These are phyloP conservation scores for Hamigera avellanea DNA, from an alignment of 495 filamentous ascomycete species.

Conservation along the genomic window DNA sequence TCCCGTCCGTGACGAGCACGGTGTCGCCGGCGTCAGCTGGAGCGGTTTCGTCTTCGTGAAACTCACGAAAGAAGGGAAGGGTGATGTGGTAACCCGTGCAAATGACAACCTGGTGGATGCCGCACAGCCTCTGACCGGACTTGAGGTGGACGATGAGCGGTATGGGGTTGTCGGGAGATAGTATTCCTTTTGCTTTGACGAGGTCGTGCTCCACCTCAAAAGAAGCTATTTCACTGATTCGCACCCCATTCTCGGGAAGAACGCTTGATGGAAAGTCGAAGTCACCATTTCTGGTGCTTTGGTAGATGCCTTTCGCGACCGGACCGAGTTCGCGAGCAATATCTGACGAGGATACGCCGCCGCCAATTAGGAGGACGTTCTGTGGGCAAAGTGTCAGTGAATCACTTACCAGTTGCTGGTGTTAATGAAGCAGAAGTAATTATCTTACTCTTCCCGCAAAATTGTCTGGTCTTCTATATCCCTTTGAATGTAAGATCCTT, in stretches of 20 bases:
- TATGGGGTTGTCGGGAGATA: slow-evolving; percentile 24
- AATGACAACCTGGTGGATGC: slow-evolving; percentile 43
- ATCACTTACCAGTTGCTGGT: too few species aligned
- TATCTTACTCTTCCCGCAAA: slow-evolving; percentile 31
- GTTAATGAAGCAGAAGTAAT: too few species aligned
- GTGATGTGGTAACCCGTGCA: slow-evolving; percentile 56
- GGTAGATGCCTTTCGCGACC: slow-evolving; percentile 39
- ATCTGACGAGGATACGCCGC: slow-evolving; percentile 47
- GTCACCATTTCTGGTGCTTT: slow-evolving; percentile 44
- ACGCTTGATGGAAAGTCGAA: slow-evolving; percentile 40
- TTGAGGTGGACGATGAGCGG: slow-evolving; percentile 24
- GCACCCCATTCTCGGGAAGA: slow-evolving; percentile 34
- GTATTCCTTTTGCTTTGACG: slow-evolving; percentile 10
- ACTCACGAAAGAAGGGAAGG: slow-evolving; percentile 42
- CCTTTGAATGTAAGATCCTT: slow-evolving; percentile 48
- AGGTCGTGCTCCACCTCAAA: slow-evolving; percentile 11
- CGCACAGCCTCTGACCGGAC: slow-evolving; percentile 29
- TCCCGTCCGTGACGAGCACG: slow-evolving; percentile 50
- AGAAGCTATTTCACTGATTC: slow-evolving; percentile 39
- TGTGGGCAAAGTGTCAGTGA: too few species aligned
- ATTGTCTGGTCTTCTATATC: slow-evolving; percentile 39
- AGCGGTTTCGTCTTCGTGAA: slow-evolving; percentile 24
- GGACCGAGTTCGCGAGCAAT: slow-evolving; percentile 45
- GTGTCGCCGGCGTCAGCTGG: slow-evolving; percentile 30
- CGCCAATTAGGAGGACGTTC: slow-evolving; percentile 50